These are phyloP conservation scores for Monosporascus ibericus DNA, from an alignment of 2,329 filamentous ascomycete genomes.

Conservation along the genomic window DNA sequence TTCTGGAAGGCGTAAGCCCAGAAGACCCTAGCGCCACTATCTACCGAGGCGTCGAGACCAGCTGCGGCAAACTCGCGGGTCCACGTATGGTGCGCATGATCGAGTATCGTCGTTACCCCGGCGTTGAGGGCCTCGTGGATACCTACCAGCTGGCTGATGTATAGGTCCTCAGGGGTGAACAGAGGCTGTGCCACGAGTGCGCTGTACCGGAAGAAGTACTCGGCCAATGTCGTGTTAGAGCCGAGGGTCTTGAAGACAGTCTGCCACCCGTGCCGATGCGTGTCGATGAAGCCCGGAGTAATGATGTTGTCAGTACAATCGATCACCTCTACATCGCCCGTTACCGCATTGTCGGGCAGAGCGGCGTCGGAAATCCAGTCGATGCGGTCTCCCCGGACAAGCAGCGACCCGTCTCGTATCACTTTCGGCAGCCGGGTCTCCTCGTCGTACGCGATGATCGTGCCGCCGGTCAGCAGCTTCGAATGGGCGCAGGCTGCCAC, in stretches of 20 bases:
- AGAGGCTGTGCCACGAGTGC: constrained; percentile 23
- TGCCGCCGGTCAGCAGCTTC: constrained; percentile 10
- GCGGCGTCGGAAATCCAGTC: constrained; percentile 21
- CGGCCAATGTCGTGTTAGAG: constrained; percentile 42
- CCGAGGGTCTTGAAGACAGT: constrained; percentile 47
- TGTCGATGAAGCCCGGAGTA: constrained; percentile 50
- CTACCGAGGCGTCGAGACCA: constrained; percentile 38
- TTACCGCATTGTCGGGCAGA: constrained; percentile 13
- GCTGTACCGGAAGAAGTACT: constrained; percentile 40
- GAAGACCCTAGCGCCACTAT: constrained; percentile 42
- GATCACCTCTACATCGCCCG: constrained; percentile 31
- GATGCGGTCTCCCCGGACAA: constrained; percentile 29
- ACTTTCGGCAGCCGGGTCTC: constrained; percentile 18
- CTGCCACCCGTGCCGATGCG: constrained; percentile 51
- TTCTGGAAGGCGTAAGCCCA: constrained; percentile 39
- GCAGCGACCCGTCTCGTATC: constrained; percentile 24
- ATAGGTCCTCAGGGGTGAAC: constrained; percentile 38
- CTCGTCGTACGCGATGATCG: constrained; percentile 22
- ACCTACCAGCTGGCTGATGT: constrained; percentile 39
- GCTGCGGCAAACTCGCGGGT: constrained; percentile 34
- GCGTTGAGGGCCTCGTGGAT: constrained; percentile 45
- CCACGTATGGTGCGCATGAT: constrained; percentile 47
- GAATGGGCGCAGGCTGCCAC: neutral
- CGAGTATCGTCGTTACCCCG: constrained; percentile 46
- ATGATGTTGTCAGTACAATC: constrained; percentile 46